phyloP scores from a whole-genome alignment of 2,329 filamentous ascomycete genomes.

The Scolecobasidium constrictum region DNA sequence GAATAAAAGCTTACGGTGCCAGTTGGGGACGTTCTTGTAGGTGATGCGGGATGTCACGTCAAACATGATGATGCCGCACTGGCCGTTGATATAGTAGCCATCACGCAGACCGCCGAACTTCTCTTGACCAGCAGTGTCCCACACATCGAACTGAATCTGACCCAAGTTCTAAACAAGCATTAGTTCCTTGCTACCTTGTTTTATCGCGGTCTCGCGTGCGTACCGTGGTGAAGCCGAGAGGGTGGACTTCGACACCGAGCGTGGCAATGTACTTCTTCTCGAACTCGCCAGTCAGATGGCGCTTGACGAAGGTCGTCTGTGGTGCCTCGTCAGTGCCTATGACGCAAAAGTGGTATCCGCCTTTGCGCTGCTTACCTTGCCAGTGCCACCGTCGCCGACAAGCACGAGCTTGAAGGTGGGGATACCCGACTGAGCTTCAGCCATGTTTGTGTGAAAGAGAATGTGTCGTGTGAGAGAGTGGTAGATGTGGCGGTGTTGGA shows the following conservation, averaged over 20 bases:
- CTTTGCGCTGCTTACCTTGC: conserved; percentile 59
- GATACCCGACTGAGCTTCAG: conserved; percentile 41
- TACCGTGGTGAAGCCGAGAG: conserved; percentile 95
- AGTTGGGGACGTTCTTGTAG: conserved; percentile 99
- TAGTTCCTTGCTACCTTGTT: conserved; percentile 10
- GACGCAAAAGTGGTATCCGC: conserved; percentile 6
- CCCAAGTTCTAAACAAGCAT: conserved; percentile 62
- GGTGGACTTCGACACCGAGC: conserved; percentile 98
- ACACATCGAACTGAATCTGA: conserved; percentile 96
- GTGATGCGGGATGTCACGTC: conserved; percentile 98
- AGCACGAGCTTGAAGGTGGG: conserved; percentile 99
- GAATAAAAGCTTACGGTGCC: conserved; percentile 71
- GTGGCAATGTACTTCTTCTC: conserved; percentile 99
- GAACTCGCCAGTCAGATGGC: conserved; percentile 98
- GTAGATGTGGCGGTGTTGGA: background rate
- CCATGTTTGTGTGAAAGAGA: conserved; percentile 41
- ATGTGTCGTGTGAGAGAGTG: background rate
- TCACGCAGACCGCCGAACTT: conserved; percentile 99
- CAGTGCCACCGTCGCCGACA: conserved; percentile 97
- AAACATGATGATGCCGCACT: conserved; percentile 99
- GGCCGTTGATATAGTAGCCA: conserved; percentile 99
- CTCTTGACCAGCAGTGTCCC: conserved; percentile 98
- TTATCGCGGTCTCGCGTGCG: conserved; percentile 26
- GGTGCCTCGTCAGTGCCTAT: conserved; percentile 8
- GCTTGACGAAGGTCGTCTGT: conserved; percentile 99